Evolutionary conservation across 23 red algal genomes (phyloP), one percentile per base, ranked within the genome.

Genomic region (Cyanidioschyzon merolae): DNA sequence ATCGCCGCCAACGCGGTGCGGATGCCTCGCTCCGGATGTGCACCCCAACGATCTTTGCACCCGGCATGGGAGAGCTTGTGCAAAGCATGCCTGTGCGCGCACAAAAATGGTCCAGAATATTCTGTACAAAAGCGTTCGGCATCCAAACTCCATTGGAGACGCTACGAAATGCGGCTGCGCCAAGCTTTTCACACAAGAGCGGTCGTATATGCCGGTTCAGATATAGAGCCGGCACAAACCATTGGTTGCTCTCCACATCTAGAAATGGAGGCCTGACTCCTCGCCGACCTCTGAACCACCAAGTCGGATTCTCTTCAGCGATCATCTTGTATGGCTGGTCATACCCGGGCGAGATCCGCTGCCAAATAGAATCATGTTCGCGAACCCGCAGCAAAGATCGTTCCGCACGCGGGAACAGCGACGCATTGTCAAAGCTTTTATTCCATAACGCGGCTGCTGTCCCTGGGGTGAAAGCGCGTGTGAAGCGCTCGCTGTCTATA

Each of bases 21-120:
- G 63, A 71, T 71, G 63, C 63, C 7, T 71, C n/a, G n/a, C n/a
- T 35, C n/a, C 63, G 63, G n/a, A 71, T 35, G 29, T 71, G 63
- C 16, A 71, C 63, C 12, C 63, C 63, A 27, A 71, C 30, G 29
- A 71, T 27, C 7, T 27, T 15, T 27, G 12, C 32, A 17, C n/a
- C 12, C 63, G 16, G 3, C 2, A 17, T 32, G 30, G 16, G 30
- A 3, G 12, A 27, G 63, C 7, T 27, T 71, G 21, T 3, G 32
- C 63, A 71, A 7, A 71, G 29, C 12, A 32, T 3, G 29, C 29
- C 29, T 25, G 63, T 71, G 16, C 63, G 63, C 12, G 21, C n/a
- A 71, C 63, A 71, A 27, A 71, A 71, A 25, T 35, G 12, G 12
- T 25, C 16, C 16, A 71, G 21, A 25, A 71, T 27, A 7, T 32